phyloP scores from a whole-genome alignment of 371 early-diverging fungal species.

The Quaeritorhiza haematococci region DNA sequence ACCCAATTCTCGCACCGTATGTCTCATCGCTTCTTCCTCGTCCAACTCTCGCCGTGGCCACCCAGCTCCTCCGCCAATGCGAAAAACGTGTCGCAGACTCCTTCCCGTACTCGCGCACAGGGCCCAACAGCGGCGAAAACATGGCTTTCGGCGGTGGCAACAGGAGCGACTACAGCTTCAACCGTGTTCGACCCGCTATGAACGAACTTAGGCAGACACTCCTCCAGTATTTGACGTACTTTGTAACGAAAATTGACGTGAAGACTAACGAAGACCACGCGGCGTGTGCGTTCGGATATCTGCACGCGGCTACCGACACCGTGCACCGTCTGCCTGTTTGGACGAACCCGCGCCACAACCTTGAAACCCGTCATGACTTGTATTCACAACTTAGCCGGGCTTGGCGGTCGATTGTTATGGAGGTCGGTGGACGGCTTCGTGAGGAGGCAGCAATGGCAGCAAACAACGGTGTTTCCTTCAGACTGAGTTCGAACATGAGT shows the following conservation, averaged over 20 bases:
- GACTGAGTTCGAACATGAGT: no score
- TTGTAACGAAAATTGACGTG: constrained; percentile 54
- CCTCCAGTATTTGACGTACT: constrained; percentile 77
- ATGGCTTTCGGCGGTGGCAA: no score
- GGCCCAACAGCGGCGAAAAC: no score
- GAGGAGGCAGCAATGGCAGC: constrained; percentile 67
- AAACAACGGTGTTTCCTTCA: no score
- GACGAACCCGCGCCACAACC: constrained; percentile 66
- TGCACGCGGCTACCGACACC: constrained; percentile 55
- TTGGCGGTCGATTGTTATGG: constrained; percentile 72
- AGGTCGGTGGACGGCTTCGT: constrained; percentile 58
- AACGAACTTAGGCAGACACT: constrained; percentile 72
- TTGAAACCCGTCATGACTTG: constrained; percentile 51
- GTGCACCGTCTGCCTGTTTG: constrained; percentile 78
- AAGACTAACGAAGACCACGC: constrained; percentile 55
- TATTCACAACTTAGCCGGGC: constrained; percentile 66
- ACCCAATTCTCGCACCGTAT: constrained; percentile 66
- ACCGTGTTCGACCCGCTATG: constrained; percentile 72
- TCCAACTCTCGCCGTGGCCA: constrained; percentile 75
- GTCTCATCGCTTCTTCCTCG: constrained; percentile 74
- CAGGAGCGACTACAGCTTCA: constrained; percentile 77
- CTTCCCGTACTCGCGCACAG: constrained; percentile 77
- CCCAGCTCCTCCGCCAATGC: constrained; percentile 58
- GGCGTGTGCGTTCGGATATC: constrained; percentile 66
- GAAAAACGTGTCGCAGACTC: constrained; percentile 66